phyloP scores from a whole-genome alignment of 2,329 filamentous ascomycete genomes.

The Ophiocordyceps unilateralis region DNA sequence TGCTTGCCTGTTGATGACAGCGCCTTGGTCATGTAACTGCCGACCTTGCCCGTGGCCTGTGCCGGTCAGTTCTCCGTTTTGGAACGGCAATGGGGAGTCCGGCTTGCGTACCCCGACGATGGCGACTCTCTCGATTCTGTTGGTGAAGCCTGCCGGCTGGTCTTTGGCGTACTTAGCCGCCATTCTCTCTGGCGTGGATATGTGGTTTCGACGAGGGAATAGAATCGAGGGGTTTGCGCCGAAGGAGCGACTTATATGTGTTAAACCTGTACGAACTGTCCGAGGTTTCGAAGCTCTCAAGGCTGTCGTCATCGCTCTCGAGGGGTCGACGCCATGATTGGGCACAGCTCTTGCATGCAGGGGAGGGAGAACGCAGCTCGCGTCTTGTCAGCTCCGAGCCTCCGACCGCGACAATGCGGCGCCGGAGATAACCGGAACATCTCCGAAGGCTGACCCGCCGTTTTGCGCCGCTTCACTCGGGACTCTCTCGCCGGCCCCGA shows the following conservation, averaged over 20 bases:
- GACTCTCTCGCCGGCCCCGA: neutral
- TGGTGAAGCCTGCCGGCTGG: conserved; percentile 10
- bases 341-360: neutral
- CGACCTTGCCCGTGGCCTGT: conserved; percentile 23
- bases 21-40: conserved; percentile 18
- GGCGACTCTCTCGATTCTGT: conserved; percentile 20
- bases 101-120: conserved; percentile 26
- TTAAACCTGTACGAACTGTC: neutral
- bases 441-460: neutral
- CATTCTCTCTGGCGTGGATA: neutral
- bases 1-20: conserved; percentile 33
- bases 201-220: neutral
- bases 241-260: neutral
- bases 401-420: neutral
- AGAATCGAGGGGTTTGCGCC: neutral
- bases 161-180: conserved; percentile 7
- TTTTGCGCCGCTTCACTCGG: too few relatives aligned
- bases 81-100: too few relatives aligned
- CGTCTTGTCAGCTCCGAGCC: neutral
- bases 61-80: conserved; percentile 1
- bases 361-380: neutral
- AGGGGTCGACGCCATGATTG: neutral
- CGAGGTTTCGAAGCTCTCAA: neutral
- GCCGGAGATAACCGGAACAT: neutral
- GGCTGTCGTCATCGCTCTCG: neutral